Base-by-base conservation (phyloP, 139 green algal species). In the Chlorella sp. region DNA sequence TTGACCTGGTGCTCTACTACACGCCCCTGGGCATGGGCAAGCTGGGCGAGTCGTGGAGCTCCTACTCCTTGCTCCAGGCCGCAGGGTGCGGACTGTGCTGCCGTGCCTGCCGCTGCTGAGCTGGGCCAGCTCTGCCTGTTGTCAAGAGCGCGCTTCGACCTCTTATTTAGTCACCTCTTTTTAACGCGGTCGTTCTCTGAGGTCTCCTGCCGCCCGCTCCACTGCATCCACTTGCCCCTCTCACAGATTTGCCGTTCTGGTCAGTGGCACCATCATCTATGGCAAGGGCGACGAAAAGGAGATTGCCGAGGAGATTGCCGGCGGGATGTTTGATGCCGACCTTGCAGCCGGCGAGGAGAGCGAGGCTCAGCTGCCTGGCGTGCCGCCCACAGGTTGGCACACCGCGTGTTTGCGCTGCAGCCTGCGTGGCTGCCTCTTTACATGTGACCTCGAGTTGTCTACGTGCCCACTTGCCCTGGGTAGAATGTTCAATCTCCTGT, bases 1-100 rank as follows among this genome's bases (percentile, higher is more conserved):
- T 86, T 19, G 87, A 86, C 70, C 70, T 93, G 59, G 60, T 84
- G 9, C 78, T 94, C 27, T 92, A 86, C 77, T 94, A 94, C 79
- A 84, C 82, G 0, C 79, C 78, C 11, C 64, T 87, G n/a, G 86
- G 80, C 58, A 38, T 79, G n/a, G 71, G 67, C 68, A 79, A 77
- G 36, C 64, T 94, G 36, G 90, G 90, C 17, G 90, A 94, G 77
- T 78, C 84, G 25, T 92, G 87, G 88, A 84, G 61, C 60, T 48
- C 40, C 5, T 91, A 81, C 51, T 89, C 79, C 55, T 91, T 69
- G 73, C 60, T 94, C 41, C 87, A 92, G 67, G 78, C 77, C 3
- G 69, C 33, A 6, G 83, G 82, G 82, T 87, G 59, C 76, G 72
- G 17, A n/a, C n/a, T 27, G 33, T 15, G 29, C 29, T 40, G 36